Conservation (phyloP, 768 basidiomycete genomes). For the Tephrocybe rancida region DNA sequence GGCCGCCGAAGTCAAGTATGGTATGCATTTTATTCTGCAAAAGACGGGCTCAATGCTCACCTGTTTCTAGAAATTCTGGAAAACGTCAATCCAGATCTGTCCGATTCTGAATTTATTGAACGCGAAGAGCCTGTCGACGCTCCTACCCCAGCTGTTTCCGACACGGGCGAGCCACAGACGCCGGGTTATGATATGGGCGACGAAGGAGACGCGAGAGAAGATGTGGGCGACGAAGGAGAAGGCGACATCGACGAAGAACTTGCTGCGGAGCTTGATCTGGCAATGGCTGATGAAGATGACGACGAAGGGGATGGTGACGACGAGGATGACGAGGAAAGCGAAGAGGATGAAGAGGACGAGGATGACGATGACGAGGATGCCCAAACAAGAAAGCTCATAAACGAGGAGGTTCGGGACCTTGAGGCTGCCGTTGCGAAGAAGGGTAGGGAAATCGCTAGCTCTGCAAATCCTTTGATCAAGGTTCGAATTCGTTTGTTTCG, state of each 20-base stretch:
- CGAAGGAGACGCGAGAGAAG: constrained; percentile 59
- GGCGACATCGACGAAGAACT: constrained; percentile 89
- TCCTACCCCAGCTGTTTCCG: constrained; percentile 74
- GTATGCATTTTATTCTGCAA: constrained; percentile 35
- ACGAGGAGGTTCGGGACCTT: constrained; percentile 88
- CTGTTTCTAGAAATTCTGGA: constrained; percentile 70
- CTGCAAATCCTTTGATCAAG: constrained; percentile 86
- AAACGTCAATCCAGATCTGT: constrained; percentile 88
- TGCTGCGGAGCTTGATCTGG: constrained; percentile 85
- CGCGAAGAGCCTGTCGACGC: constrained; percentile 66
- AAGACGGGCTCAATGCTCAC: neutral
- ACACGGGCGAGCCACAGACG: constrained; percentile 63
- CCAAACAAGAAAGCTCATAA: constrained; percentile 78
- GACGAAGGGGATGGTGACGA: constrained; percentile 62
- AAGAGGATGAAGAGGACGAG: constrained; percentile 75
- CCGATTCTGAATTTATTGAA: constrained; percentile 86
- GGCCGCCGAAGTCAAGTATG: constrained; percentile 77
- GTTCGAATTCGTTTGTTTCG: constrained; percentile 35
- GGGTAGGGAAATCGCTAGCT: constrained; percentile 77
- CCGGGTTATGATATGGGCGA: constrained; percentile 59
- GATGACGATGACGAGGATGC: constrained; percentile 83
- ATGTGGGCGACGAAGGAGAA: constrained; percentile 64
- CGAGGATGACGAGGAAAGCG: constrained; percentile 64
- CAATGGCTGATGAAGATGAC: constrained; percentile 69
- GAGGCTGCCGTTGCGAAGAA: constrained; percentile 90